Conservation (phyloP, 257 asterid species). For the Thymus quinquecostatus region DNA sequence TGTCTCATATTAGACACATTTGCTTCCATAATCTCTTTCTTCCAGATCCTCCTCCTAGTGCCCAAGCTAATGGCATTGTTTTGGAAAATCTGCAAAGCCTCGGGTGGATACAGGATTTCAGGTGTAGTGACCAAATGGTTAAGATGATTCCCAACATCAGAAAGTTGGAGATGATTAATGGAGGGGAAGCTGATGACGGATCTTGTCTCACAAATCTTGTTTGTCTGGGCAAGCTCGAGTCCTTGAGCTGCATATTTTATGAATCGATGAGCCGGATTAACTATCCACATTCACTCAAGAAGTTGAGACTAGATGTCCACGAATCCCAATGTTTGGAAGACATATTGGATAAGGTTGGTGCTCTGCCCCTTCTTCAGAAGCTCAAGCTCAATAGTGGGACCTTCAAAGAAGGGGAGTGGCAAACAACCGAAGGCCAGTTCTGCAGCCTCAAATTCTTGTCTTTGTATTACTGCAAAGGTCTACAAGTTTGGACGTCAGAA, state of each 20-base stretch:
- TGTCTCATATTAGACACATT: constrained; percentile 24
- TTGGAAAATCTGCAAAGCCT: constrained; percentile 31
- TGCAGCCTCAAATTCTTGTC: not conserved
- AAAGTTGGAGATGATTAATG: too few relatives aligned
- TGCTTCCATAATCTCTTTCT: not conserved
- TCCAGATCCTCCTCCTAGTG: constrained; percentile 11
- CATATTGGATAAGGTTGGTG: not conserved
- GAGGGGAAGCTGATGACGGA: not conserved
- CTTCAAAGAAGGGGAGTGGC: not conserved
- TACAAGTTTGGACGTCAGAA: not conserved
- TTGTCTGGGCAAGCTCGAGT: not conserved
- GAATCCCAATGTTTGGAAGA: too few relatives aligned
- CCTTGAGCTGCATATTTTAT: too few relatives aligned
- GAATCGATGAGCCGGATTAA: too few relatives aligned
- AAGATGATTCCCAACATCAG: constrained; percentile 38
- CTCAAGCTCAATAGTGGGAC: not conserved
- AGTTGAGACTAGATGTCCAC: not conserved
- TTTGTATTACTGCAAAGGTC: too few relatives aligned
- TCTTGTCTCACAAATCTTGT: not conserved
- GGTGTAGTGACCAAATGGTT: constrained; percentile 24
- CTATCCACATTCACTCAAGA: constrained; percentile 1
- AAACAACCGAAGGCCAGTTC: not conserved
- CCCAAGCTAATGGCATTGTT: not conserved
- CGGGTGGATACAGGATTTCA: not conserved
- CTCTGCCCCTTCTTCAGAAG: not conserved